Evolutionary conservation across 2,329 filamentous ascomycete species (phyloP), one percentile per base, ranked within the genome.

Genomic region (Aspergillus pseudotamarii): DNA sequence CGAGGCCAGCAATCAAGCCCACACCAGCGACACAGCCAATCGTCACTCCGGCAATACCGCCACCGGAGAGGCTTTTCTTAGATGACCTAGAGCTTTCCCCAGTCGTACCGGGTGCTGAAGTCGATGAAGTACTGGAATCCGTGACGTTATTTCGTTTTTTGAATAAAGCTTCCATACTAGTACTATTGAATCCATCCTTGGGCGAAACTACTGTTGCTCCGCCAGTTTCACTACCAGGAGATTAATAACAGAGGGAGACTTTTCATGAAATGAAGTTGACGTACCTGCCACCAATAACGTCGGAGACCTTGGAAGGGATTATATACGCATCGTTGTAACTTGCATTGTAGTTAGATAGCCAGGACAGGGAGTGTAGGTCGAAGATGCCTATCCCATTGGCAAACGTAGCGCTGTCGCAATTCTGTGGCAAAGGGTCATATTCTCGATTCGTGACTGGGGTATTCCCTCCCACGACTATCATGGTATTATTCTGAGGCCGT

Each of bases 381-480:
- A 63, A 63, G 34, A 60, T 60, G 14, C 53, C 58, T 4, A 63
- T 43, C 16, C 61, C 58, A 32, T 63, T 63, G 1, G 41, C 45
- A n/a, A 63, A 60, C 9, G n/a, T 55, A n/a, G 50, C 32, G 16
- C 28, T 41, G 34, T 63, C 61, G 28, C 60, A 58, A 19, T 53
- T 61, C 1, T 26, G 41, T 28, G 54, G 36, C 32, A 58, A 23
- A 9, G 61, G 58, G 14, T 60, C 32, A n/a, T 50, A 63, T 30
- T 60, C 58, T 1, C 26, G 10, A 51, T 30, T 19, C 45, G 45
- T 60, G 5, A 54, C 50, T 11, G 61, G 61, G 26, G 54, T 57
- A 12, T 38, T 56, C 2, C 61, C 61, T 9, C 61, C 61, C 19
- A 60, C 58, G 5, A 57, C 58, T 12, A 63, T 8, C 61, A 63